Evolutionary conservation across 305 asterid genomes (phyloP).

Genomic region (Fraxinus paxiana): DNA sequence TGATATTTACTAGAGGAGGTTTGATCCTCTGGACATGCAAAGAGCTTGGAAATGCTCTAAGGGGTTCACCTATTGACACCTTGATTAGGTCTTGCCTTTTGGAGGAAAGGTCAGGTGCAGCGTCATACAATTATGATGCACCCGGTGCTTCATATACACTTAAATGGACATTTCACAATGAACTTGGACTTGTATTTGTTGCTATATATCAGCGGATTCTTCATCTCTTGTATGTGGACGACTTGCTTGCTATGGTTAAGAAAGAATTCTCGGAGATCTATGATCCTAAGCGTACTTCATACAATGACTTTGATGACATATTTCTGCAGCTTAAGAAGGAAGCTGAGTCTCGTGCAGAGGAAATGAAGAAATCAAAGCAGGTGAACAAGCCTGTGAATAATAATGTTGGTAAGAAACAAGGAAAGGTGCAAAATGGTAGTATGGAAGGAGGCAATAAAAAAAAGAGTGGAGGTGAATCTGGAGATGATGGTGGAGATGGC

Average conservation of each 20-base stretch:
- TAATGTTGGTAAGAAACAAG: conserved; percentile 64
- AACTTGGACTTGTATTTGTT: conserved; percentile 81
- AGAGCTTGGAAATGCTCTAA: conserved; percentile 84
- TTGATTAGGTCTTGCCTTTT: conserved; percentile 86
- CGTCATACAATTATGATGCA: conserved; percentile 77
- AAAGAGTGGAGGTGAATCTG: conserved; percentile 68
- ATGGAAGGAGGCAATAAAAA: conserved; percentile 64
- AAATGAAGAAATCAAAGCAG: conserved; percentile 71
- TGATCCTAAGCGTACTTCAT: conserved; percentile 62
- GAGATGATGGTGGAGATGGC: conserved; percentile 48
- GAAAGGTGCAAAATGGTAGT: conserved; percentile 48
- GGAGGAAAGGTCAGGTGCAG: conserved; percentile 90
- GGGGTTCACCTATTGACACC: conserved; percentile 83
- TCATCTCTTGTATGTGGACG: conserved; percentile 88
- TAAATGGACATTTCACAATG: conserved; percentile 90
- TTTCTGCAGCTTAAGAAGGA: conserved; percentile 87
- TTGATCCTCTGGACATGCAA: conserved; percentile 95
- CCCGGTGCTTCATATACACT: conserved; percentile 88
- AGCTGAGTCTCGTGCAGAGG: conserved; percentile 91
- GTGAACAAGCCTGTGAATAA: conserved; percentile 46
- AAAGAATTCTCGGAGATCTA: conserved; percentile 62
- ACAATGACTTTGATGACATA: conserved; percentile 59
- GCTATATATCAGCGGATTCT: conserved; percentile 87
- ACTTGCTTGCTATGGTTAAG: conserved; percentile 77
- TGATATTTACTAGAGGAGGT: conserved; percentile 88